Evolutionary conservation across 305 asterid species (phyloP).

Genomic region (Fraxinus greggii): DNA sequence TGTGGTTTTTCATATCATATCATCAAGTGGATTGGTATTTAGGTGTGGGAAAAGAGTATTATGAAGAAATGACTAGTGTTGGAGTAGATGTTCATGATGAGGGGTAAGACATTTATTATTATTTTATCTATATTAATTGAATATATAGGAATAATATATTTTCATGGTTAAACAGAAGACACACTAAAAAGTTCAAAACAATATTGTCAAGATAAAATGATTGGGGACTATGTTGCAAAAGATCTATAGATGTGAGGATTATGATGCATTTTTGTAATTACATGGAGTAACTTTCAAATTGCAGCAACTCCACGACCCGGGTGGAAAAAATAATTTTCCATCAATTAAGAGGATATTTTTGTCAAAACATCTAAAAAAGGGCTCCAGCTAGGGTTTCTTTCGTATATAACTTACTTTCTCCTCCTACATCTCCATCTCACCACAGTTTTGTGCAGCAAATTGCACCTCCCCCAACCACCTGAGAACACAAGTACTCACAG

Average conservation of each 20-base stretch:
- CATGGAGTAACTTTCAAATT: not conserved
- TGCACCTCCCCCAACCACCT: too few relatives aligned
- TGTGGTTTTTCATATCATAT: not conserved
- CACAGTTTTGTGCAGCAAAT: not conserved
- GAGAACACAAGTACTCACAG: not conserved
- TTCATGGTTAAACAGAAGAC: not conserved
- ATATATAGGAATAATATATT: not conserved
- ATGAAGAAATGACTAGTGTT: not conserved
- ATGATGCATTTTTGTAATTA: not conserved
- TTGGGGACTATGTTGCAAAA: not conserved
- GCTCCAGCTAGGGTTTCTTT: not conserved
- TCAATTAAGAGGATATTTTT: not conserved
- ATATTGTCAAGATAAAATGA: not conserved
- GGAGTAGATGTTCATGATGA: not conserved
- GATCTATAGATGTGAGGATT: not conserved
- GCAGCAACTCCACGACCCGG: not conserved
- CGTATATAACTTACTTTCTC: not conserved
- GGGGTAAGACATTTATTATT: not conserved
- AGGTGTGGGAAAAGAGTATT: not conserved
- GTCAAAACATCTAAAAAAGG: not conserved
- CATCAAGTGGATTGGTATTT: not conserved
- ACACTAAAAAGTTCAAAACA: not conserved
- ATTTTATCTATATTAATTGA: not conserved
- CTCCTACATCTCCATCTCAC: not conserved
- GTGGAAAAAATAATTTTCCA: not conserved